phyloP scores from a whole-genome alignment of 768 basidiomycete genomes.

The Tricholoma saponaceum region DNA sequence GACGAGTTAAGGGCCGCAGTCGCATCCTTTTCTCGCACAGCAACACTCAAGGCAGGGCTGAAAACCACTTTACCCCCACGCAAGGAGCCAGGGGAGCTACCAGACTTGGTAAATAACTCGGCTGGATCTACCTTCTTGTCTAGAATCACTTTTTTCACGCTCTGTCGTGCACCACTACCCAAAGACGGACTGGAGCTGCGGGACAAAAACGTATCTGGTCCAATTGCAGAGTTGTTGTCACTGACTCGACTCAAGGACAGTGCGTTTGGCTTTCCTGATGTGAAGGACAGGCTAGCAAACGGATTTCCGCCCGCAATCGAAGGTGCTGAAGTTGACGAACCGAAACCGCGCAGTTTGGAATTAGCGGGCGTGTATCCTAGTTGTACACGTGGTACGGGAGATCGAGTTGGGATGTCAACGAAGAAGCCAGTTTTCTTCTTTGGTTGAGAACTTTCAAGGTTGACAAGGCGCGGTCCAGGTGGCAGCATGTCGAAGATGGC shows the following conservation, averaged over 20 bases:
- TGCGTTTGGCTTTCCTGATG: slow-evolving; percentile 50
- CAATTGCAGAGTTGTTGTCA: slow-evolving; percentile 40
- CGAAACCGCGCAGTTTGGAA: slow-evolving; percentile 72
- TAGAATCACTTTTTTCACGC: slow-evolving; percentile 90
- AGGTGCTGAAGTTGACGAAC: slow-evolving; percentile 40
- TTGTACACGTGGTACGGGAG: slow-evolving; percentile 61
- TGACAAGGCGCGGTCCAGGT: slow-evolving; percentile 59
- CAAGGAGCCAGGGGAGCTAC: slow-evolving; percentile 35
- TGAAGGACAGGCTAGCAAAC: slow-evolving; percentile 41
- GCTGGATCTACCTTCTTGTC: slow-evolving; percentile 79
- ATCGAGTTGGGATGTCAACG: slow-evolving; percentile 71
- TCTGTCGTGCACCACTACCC: slow-evolving; percentile 68
- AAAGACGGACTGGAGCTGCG: slow-evolving; percentile 59
- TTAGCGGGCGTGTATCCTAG: slow-evolving; percentile 64
- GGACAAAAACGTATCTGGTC: slow-evolving; percentile 62
- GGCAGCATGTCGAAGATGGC: slow-evolving; percentile 76
- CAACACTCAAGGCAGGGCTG: slow-evolving; percentile 70
- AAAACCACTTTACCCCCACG: slow-evolving; percentile 60
- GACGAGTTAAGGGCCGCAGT: slow-evolving; percentile 28
- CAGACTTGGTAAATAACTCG: slow-evolving; percentile 58
- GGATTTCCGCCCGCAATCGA: slow-evolving; percentile 33
- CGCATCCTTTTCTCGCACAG: slow-evolving; percentile 70
- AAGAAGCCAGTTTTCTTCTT: slow-evolving; percentile 81
- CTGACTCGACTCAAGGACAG: slow-evolving; percentile 46
- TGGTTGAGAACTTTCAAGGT: slow-evolving; percentile 51